These are phyloP conservation scores for Isochrysis galbana DNA, from an alignment of 78 protist genomes.

Conservation along the genomic window DNA sequence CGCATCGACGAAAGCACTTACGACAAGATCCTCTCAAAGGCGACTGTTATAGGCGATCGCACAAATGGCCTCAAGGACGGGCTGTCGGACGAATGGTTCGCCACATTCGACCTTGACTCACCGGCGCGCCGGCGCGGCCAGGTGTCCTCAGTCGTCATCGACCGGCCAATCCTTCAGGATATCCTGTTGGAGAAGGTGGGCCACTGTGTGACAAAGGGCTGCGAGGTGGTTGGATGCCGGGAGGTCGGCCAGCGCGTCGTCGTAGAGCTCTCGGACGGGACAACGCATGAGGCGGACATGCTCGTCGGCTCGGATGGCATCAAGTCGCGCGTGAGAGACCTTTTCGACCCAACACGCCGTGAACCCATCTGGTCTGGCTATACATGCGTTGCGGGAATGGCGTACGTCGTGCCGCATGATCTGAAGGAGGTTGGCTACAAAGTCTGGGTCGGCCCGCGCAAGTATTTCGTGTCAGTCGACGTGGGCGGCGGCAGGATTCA, in stretches of 20 bases:
- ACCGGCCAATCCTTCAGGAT: conserved; percentile 35
- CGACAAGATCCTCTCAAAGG: not conserved
- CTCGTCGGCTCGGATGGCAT: conserved; percentile 46
- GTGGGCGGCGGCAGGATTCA: conserved; percentile 32
- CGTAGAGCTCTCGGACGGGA: not conserved
- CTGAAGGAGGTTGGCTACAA: not conserved
- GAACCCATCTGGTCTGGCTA: conserved; percentile 22
- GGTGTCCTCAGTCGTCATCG: conserved; percentile 7
- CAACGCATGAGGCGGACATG: not conserved
- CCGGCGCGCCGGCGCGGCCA: not conserved
- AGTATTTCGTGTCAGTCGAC: conserved; percentile 23
- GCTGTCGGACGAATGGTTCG: not conserved
- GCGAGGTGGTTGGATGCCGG: not conserved
- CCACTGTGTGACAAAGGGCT: not conserved
- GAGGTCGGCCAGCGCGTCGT: not conserved
- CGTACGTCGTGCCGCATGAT: not conserved
- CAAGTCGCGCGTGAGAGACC: conserved; percentile 19
- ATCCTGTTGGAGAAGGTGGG: not conserved
- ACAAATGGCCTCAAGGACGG: conserved; percentile 32
- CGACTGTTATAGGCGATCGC: conserved; percentile 20
- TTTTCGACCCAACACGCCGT: not conserved
- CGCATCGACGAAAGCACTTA: not conserved
- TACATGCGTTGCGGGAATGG: conserved; percentile 13
- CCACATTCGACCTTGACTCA: not conserved
- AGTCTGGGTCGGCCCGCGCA: conserved; percentile 12